These are phyloP conservation scores for Chlorella sp. DNA, from an alignment of 139 green algal species.

Conservation along the genomic window DNA sequence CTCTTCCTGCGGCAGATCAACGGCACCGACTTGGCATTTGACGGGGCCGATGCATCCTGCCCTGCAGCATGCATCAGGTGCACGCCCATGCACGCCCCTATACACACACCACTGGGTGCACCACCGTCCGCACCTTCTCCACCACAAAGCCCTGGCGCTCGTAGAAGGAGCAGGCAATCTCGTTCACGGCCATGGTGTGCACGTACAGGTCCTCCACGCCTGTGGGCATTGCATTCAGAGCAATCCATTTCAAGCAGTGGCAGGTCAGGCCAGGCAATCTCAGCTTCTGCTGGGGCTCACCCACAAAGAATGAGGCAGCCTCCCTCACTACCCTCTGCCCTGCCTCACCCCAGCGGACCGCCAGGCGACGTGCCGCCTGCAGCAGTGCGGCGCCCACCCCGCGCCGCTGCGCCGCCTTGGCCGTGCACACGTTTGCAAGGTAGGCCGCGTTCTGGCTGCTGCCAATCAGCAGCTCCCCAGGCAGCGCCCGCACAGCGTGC, in stretches of 20 bases:
- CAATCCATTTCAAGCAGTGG: too few relatives aligned
- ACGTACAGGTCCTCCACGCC: conserved; percentile 58
- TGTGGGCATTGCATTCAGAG: too few relatives aligned
- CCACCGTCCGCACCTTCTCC: conserved; percentile 37
- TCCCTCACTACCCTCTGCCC: too few relatives aligned
- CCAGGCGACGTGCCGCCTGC: conserved; percentile 21
- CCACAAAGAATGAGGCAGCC: too few relatives aligned
- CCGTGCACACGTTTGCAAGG: conserved; percentile 63
- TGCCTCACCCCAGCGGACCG: conserved; percentile 44
- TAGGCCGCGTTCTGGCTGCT: conserved; percentile 53
- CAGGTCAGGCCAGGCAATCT: neutral
- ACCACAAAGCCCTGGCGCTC: conserved; percentile 50
- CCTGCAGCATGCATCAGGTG: too few relatives aligned
- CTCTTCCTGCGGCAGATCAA: conserved; percentile 40
- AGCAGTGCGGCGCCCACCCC: conserved; percentile 53
- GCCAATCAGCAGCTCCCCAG: conserved; percentile 59
- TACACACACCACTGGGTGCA: too few relatives aligned
- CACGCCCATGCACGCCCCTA: too few relatives aligned
- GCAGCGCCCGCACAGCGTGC: conserved; percentile 43
- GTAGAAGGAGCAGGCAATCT: conserved; percentile 54
- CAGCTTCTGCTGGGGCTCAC: too few relatives aligned
- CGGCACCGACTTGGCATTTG: too few relatives aligned
- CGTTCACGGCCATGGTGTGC: conserved; percentile 66
- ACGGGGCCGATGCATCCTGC: too few relatives aligned
- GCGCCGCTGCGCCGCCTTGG: conserved; percentile 38